Percentiles rank a stretch among this genome's conserved stretches.
Conservation (phyloP, 1,284 basidiomycete genomes). For the Microbotryum lychnidis-dioicae region DNA sequence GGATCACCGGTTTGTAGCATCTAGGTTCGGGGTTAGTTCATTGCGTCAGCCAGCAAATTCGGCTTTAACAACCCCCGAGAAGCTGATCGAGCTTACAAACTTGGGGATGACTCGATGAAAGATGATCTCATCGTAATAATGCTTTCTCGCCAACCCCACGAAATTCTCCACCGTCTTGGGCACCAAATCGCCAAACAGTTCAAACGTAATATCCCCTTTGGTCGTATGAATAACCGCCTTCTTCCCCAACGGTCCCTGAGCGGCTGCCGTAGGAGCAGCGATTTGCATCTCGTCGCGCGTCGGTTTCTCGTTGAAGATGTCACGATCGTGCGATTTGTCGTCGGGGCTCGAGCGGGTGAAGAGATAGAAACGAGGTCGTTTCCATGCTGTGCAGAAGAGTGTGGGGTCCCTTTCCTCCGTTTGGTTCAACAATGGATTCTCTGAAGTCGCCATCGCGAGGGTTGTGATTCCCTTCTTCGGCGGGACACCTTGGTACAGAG, state of each 20-base stretch:
- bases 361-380: conserved; percentile 90
- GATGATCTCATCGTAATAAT: conserved; percentile 87
- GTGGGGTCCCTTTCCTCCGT: conserved; percentile 80
- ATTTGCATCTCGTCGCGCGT: conserved; percentile 94
- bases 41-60: not conserved
- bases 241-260: conserved; percentile 56
- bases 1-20: conserved; percentile 99
- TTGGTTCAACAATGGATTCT: conserved; percentile 85
- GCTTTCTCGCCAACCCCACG: conserved; percentile 79
- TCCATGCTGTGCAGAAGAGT: conserved; percentile 86
- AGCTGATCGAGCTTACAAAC: conserved; percentile 51
- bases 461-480: conserved; percentile 77
- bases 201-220: conserved; percentile 67
- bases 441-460: conserved; percentile 83
- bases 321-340: conserved; percentile 82
- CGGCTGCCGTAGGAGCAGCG: conserved; percentile 57
- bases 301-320: conserved; percentile 97
- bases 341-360: conserved; percentile 89
- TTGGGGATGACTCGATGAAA: conserved; percentile 98
- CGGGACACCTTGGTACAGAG: conserved; percentile 87
- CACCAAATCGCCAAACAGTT: conserved; percentile 80
- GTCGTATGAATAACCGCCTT: conserved; percentile 90
- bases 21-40: conserved; percentile 27
- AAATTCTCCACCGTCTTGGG: conserved; percentile 98
- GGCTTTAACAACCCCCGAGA: too few relatives aligned